These are phyloP conservation scores for Iris macrosiphon DNA, from an alignment of 106 monocot species.

Conservation along the genomic window DNA sequence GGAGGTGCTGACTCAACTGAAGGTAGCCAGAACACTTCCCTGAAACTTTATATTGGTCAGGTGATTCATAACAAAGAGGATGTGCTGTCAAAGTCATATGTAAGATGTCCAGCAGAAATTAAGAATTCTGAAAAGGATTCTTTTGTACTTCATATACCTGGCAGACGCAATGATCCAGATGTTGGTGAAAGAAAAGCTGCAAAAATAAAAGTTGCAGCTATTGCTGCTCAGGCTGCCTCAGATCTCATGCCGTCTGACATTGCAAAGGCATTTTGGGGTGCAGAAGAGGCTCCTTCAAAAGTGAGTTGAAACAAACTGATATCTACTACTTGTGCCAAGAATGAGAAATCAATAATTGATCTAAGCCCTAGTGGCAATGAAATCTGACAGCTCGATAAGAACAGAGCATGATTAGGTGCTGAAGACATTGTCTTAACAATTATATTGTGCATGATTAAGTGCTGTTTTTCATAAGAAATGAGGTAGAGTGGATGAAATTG, in stretches of 20 bases:
- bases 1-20: slow-evolving; percentile 29
- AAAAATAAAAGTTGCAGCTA: slow-evolving; percentile 57
- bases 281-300: slow-evolving; percentile 52
- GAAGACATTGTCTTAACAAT: no score
- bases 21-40: slow-evolving; percentile 18
- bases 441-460: no score
- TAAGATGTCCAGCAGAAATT: slow-evolving; percentile 63
- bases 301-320: slow-evolving; percentile 16
- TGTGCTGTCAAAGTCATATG: slow-evolving; percentile 39
- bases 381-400: no score
- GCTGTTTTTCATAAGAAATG: no score
- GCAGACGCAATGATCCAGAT: slow-evolving; percentile 32
- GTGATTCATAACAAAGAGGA: slow-evolving; percentile 86
- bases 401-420: no score
- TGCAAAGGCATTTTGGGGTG: slow-evolving; percentile 58
- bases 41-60: slow-evolving; percentile 73
- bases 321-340: background rate
- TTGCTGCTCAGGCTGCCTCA: slow-evolving; percentile 65
- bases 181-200: slow-evolving; percentile 33
- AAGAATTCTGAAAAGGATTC: slow-evolving; percentile 48
- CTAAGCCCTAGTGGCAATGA: no score
- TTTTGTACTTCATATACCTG: slow-evolving; percentile 55
- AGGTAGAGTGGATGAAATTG: no score
- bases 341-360: no score
- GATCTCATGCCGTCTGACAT: slow-evolving; percentile 89